Evolutionary conservation across 164 flowering plant species (phyloP), one percentile per base, ranked within the genome.

Genomic region (Macadamia integrifolia): DNA sequence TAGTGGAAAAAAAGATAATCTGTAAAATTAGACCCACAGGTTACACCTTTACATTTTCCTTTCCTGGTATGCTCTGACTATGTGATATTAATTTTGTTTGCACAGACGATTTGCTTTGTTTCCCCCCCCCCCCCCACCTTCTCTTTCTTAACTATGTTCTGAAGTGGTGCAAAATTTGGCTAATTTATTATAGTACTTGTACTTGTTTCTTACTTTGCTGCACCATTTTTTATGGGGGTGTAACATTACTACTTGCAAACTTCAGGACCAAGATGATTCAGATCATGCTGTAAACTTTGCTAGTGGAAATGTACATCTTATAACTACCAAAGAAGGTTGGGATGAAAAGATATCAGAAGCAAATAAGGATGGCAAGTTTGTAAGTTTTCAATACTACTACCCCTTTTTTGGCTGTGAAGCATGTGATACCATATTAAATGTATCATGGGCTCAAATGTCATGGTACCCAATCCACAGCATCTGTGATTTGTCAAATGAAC

Each of bases 281-380:
- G 61, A 66, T 60, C 70, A 68, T 17, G 66, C 61, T 43, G 48
- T 72, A 15, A 69, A 75, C 49, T 69, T 84, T 64, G 81, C 62
- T 14, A 74, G 82, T 6, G 81, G 84, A 60, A 84, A 86, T 65
- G 87, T 89, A 61, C 85, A 80, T 50, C 79, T 81, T 35, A 60
- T 89, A 52, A 85, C 78, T 32, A 74, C 82, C 23, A 74, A 53
- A 60, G 86, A 80, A 32, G 72, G 49, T 49, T 87, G 95, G 95
- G 88, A 89, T 59, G 81, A 78, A 60, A 86, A 81, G 80, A 49
- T 82, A 29, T 71, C 89, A 14, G 88, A 87, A 74, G 88, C 95
- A 35, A 80, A 60, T 30, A 71, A 57, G 66, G 78, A 79, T 48
- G 81, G 78, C 29, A 85, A 82, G 69, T 78, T 82, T 70, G 92